Conservation (phyloP, 2,329 filamentous ascomycete genomes). For the Apiospora phragmitis region DNA sequence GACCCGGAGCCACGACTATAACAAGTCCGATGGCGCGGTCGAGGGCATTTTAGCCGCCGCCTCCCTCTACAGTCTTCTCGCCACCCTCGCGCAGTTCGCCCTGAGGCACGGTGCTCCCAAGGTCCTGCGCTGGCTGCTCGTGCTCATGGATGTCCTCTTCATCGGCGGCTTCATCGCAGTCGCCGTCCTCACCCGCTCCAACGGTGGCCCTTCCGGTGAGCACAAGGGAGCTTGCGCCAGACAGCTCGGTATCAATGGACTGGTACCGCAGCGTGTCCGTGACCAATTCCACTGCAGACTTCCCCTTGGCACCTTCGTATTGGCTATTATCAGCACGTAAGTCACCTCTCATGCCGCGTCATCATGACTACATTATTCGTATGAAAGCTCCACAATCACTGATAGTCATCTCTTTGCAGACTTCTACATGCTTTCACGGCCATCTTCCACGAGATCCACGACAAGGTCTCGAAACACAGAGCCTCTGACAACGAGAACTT, state of each 20-base stretch:
- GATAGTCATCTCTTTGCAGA: slow-evolving; percentile 21
- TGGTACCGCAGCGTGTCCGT: slow-evolving; percentile 10
- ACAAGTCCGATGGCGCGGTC: slow-evolving; percentile 36
- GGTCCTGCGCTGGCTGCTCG: slow-evolving; percentile 38
- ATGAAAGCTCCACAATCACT: neutral
- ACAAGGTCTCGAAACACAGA: neutral
- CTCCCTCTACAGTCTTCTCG: slow-evolving; percentile 41
- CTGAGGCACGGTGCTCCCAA: slow-evolving; percentile 34
- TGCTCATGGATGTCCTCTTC: slow-evolving; percentile 40
- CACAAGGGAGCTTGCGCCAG: slow-evolving; percentile 23
- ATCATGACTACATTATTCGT: neutral
- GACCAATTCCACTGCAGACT: slow-evolving; percentile 35
- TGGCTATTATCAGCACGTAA: slow-evolving; percentile 46
- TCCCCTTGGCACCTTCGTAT: slow-evolving; percentile 42
- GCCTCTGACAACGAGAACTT: neutral
- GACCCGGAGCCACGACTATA: slow-evolving; percentile 33
- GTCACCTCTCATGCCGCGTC: slow-evolving; percentile 20
- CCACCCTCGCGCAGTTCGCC: slow-evolving; percentile 34
- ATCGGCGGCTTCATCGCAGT: slow-evolving; percentile 45
- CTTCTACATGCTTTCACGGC: slow-evolving; percentile 43
- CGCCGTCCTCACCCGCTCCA: slow-evolving; percentile 38
- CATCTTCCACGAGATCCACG: slow-evolving; percentile 36
- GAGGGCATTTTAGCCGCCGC: slow-evolving; percentile 46
- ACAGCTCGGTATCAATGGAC: slow-evolving; percentile 9
- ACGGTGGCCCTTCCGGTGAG: slow-evolving; percentile 33